These are phyloP conservation scores for Groenewaldozyma auringiensis DNA, from an alignment of 1,139 yeast species.

Conservation along the genomic window DNA sequence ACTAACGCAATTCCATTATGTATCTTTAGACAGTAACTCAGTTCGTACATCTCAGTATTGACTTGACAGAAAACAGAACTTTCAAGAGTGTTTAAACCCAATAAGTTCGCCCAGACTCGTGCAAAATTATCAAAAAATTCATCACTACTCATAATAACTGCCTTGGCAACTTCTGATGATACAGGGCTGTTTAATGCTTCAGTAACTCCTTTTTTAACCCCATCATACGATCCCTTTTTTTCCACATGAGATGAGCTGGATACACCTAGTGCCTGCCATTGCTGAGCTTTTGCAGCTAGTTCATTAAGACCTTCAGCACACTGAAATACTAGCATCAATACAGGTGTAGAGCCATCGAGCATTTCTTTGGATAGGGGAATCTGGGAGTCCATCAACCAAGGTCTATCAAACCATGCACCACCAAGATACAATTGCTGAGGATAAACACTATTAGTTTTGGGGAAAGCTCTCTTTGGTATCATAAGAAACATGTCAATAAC, in stretches of 20 bases:
- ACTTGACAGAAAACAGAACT: slow-evolving; percentile 23
- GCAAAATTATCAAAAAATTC: slow-evolving; percentile 24
- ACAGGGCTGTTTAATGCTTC: slow-evolving; percentile 14
- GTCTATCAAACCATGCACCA: slow-evolving; percentile 5
- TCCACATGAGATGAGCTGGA: neutral
- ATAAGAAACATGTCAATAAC: slow-evolving; percentile 18
- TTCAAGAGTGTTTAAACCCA: slow-evolving; percentile 19
- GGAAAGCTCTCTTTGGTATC: slow-evolving; percentile 16
- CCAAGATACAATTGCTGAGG: neutral
- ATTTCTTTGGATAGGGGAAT: slow-evolving; percentile 18
- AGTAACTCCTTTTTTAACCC: slow-evolving; percentile 15
- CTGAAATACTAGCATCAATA: slow-evolving; percentile 18
- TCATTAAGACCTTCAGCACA: slow-evolving; percentile 13
- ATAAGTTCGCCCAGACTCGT: slow-evolving; percentile 17
- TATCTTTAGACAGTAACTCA: slow-evolving; percentile 21
- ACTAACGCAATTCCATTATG: slow-evolving; percentile 11
- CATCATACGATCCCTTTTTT: slow-evolving; percentile 5
- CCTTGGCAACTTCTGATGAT: slow-evolving; percentile 20
- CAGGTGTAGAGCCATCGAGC: slow-evolving; percentile 14
- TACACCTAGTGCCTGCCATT: neutral
- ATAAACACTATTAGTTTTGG: neutral
- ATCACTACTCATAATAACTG: slow-evolving; percentile 19
- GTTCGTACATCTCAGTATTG: slow-evolving; percentile 16
- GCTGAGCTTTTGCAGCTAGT: slow-evolving; percentile 1
- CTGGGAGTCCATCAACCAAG: slow-evolving; percentile 14